A percentile compares a stretch with the other conserved stretches of the same genome.
Evolutionary conservation across 192 early-diverging fungal species (phyloP).

Genomic region (Backusella psychrophila): DNA sequence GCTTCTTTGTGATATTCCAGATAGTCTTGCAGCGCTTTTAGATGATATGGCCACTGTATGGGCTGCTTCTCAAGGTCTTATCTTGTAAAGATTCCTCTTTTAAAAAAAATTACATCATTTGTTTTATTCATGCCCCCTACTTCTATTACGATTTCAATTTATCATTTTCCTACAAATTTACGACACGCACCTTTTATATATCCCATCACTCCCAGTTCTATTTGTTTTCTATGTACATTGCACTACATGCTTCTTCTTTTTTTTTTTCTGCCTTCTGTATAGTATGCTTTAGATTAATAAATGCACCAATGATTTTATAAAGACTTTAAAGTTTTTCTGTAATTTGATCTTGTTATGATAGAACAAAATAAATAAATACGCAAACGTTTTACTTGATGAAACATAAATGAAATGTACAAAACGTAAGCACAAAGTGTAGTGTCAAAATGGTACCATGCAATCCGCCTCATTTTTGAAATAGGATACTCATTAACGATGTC

Average conservation of each 20-base stretch:
- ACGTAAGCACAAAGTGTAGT: not conserved
- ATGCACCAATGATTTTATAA: not conserved
- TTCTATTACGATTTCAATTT: not conserved
- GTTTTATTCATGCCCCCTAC: not conserved
- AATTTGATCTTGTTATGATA: not conserved
- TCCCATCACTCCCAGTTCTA: not conserved
- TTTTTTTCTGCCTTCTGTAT: not conserved
- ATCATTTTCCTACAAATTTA: not conserved
- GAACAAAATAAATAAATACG: not conserved
- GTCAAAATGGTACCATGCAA: not conserved
- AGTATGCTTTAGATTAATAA: not conserved
- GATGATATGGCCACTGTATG: not conserved
- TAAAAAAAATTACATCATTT: not conserved
- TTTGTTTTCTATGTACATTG: not conserved
- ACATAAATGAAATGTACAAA: not conserved
- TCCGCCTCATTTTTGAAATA: too few species aligned
- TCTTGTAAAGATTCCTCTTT: not conserved
- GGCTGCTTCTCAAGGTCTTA: not conserved
- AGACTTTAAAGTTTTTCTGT: not conserved
- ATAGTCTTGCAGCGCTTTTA: slow-evolving; percentile 2
- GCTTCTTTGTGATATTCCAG: slow-evolving; percentile 15
- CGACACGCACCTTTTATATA: not conserved
- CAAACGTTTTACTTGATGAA: not conserved
- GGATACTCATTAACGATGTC: too few species aligned
- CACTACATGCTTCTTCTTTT: not conserved